These are phyloP conservation scores for Lantana camara DNA, from an alignment of 257 asterid genomes.

Conservation along the genomic window DNA sequence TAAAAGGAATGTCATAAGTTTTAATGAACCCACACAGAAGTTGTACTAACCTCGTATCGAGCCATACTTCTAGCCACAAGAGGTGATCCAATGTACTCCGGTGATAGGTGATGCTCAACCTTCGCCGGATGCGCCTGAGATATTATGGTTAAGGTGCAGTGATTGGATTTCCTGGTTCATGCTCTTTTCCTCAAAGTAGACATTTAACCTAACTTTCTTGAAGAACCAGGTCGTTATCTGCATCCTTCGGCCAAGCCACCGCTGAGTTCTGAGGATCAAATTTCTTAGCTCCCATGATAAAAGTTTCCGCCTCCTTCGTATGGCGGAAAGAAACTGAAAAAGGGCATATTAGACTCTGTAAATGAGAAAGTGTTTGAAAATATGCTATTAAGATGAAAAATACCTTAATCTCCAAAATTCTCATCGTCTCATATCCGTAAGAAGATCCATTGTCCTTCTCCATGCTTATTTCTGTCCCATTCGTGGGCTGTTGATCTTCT, in stretches of 20 bases:
- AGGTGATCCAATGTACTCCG: background rate
- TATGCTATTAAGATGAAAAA: background rate
- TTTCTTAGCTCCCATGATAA: background rate
- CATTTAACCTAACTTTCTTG: no score
- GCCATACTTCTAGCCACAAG: background rate
- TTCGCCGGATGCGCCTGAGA: background rate
- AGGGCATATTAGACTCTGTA: background rate
- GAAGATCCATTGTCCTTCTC: no score
- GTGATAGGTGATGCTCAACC: background rate
- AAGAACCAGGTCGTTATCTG: background rate
- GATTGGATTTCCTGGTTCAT: background rate
- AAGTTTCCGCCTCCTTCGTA: background rate
- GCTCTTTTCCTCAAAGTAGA: background rate
- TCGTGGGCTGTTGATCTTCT: background rate
- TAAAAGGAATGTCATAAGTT: no score
- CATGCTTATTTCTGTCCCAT: no score
- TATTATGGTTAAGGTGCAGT: background rate
- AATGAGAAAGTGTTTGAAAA: background rate
- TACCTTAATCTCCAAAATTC: background rate
- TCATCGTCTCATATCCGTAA: background rate
- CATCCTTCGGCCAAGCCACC: background rate
- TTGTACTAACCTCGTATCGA: background rate
- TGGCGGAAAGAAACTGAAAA: background rate
- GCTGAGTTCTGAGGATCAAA: background rate
- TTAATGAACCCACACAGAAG: no score